Evolutionary conservation across 108 stramenopile species (phyloP).

Genomic region (Epipyxis sp.): DNA sequence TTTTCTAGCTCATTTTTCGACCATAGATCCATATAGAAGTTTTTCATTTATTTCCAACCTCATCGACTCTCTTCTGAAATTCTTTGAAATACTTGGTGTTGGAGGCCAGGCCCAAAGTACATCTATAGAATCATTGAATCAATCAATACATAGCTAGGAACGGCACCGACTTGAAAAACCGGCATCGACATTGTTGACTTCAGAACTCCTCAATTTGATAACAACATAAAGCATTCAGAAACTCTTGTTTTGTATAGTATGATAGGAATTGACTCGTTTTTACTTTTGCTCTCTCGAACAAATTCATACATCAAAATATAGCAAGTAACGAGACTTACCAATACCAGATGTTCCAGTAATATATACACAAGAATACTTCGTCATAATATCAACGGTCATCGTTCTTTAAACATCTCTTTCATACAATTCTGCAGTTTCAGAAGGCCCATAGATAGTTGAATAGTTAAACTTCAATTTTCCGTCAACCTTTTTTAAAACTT

Average conservation of each 20-base stretch:
- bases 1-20: not conserved
- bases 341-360: not conserved
- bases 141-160: not conserved
- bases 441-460: not conserved
- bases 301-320: constrained; percentile 1
- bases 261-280: not conserved
- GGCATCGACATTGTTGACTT: not conserved
- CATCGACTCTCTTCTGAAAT: constrained; percentile 4
- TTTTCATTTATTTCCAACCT: not conserved
- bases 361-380: not conserved
- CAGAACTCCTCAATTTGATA: not conserved
- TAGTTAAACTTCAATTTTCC: not conserved
- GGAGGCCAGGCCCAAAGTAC: not conserved
- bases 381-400: not conserved
- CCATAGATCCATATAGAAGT: constrained; percentile 1
- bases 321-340: not conserved
- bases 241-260: not conserved
- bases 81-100: not conserved
- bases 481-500: not conserved
- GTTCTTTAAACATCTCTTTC: not conserved
- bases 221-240: not conserved
- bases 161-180: not conserved
- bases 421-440: not conserved
- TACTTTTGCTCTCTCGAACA: not conserved
- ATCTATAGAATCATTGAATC: not conserved